phyloP scores from a whole-genome alignment of 2,329 filamentous ascomycete genomes.

The Fusarium mundagurra region DNA sequence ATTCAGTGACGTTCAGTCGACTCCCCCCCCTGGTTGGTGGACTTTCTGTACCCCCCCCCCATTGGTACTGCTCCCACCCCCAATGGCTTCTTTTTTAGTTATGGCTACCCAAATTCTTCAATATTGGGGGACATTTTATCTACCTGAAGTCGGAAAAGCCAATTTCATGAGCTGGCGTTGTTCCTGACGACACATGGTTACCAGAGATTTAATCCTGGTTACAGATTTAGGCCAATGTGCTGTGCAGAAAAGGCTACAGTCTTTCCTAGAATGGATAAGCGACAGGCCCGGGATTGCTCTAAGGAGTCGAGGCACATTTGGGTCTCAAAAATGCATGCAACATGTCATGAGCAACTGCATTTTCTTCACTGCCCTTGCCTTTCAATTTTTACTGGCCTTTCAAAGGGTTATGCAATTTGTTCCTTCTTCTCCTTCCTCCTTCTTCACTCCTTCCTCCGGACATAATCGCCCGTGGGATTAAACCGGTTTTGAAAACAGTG shows the following conservation, averaged over 20 bases:
- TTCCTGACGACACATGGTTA: too few species aligned
- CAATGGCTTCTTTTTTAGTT: too few species aligned
- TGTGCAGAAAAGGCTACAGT: not conserved
- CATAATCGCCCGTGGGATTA: conserved; percentile 16
- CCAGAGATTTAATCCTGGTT: conserved; percentile 22
- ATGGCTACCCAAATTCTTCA: too few species aligned
- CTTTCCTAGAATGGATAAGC: conserved; percentile 17
- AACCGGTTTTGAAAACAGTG: conserved; percentile 29
- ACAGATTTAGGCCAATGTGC: conserved; percentile 5
- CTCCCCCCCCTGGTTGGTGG: too few species aligned
- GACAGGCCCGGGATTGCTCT: conserved; percentile 1
- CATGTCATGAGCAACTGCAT: not conserved
- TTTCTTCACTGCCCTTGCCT: conserved; percentile 3
- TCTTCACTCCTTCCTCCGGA: conserved; percentile 13
- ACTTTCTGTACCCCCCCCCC: too few species aligned
- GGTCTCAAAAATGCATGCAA: conserved; percentile 8
- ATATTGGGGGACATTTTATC: too few species aligned
- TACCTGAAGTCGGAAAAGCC: too few species aligned
- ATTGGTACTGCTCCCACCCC: too few species aligned
- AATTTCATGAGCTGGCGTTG: too few species aligned
- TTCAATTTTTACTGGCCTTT: not conserved
- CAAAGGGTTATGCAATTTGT: conserved; percentile 3
- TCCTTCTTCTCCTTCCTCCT: not conserved
- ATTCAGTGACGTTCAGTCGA: too few species aligned
- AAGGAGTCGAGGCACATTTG: conserved; percentile 10